Evolutionary conservation across 495 filamentous ascomycete genomes (phyloP).

Genomic region (Rostrohypoxylon terebratum): DNA sequence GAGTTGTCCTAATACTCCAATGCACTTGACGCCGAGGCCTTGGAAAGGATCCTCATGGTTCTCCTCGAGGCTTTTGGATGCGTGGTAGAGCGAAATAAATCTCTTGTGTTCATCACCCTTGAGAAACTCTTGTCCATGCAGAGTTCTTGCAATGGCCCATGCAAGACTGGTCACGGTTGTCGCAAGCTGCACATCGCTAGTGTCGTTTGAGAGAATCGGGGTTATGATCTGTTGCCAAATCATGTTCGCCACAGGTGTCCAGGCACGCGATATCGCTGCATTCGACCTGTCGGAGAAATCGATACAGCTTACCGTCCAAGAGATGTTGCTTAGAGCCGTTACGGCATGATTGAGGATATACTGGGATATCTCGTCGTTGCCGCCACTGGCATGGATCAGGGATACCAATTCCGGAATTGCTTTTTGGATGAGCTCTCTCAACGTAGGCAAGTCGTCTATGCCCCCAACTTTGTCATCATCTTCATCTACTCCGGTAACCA

Average conservation of each 20-base stretch:
- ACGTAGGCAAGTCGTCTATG: slow-evolving; percentile 58
- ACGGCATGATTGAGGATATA: slow-evolving; percentile 62
- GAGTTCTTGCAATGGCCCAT: slow-evolving; percentile 68
- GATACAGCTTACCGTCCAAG: slow-evolving; percentile 67
- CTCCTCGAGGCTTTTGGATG: slow-evolving; percentile 54
- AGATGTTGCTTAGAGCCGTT: slow-evolving; percentile 68
- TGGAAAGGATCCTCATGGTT: slow-evolving; percentile 61
- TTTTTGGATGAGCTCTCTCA: slow-evolving; percentile 60
- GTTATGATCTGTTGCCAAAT: slow-evolving; percentile 65
- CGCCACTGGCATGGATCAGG: slow-evolving; percentile 48
- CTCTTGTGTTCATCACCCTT: slow-evolving; percentile 62
- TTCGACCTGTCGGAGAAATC: slow-evolving; percentile 59
- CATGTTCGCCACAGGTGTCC: slow-evolving; percentile 61
- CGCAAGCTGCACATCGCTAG: slow-evolving; percentile 68
- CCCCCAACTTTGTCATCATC: slow-evolving; percentile 49
- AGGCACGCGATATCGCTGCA: slow-evolving; percentile 56
- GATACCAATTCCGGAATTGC: slow-evolving; percentile 63
- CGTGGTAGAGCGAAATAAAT: slow-evolving; percentile 71
- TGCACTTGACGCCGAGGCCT: slow-evolving; percentile 67
- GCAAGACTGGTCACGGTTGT: slow-evolving; percentile 68
- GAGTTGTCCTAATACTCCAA: slow-evolving; percentile 69
- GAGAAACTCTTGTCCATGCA: slow-evolving; percentile 61
- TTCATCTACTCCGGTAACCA: slow-evolving; percentile 63
- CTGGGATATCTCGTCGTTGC: slow-evolving; percentile 36
- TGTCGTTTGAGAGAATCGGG: slow-evolving; percentile 66